Percentiles rank a stretch among this genome's conserved stretches.
These are phyloP conservation scores for Corylus heterophylla DNA, from an alignment of 306 rosid genomes.

Conservation along the genomic window DNA sequence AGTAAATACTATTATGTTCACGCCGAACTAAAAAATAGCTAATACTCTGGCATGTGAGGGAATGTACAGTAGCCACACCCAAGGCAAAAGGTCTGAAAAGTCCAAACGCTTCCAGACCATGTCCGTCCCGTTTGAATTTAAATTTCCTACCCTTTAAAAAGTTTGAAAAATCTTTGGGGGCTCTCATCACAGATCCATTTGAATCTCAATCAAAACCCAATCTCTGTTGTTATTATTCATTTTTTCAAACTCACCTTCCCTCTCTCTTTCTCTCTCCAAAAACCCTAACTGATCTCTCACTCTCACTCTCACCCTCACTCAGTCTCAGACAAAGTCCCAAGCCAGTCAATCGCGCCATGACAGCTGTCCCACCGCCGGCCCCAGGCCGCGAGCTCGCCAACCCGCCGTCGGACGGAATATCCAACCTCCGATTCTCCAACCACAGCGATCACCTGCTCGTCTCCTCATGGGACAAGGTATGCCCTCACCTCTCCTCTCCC, in stretches of 20 bases:
- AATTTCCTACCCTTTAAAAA: background rate
- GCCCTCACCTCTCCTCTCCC: background rate
- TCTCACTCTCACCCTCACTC: slow-evolving; percentile 17
- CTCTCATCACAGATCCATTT: background rate
- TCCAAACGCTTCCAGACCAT: background rate
- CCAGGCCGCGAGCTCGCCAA: slow-evolving; percentile 76
- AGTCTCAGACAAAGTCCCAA: no score
- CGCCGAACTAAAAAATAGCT: no score
- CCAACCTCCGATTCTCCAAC: slow-evolving; percentile 90
- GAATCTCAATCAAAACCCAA: background rate
- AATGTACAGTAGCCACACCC: background rate
- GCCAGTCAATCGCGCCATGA: slow-evolving; percentile 36
- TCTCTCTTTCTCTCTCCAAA: slow-evolving; percentile 29
- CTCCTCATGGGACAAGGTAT: slow-evolving; percentile 97
- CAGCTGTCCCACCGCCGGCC: slow-evolving; percentile 50
- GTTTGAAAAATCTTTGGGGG: background rate
- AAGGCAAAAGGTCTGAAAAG: background rate
- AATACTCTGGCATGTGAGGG: no score
- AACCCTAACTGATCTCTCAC: slow-evolving; percentile 14
- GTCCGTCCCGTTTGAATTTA: slow-evolving; percentile 16
- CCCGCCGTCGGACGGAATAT: slow-evolving; percentile 89
- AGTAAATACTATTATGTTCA: no score
- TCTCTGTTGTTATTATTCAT: background rate
- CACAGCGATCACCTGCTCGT: slow-evolving; percentile 86
- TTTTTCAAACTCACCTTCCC: slow-evolving; percentile 47